These are phyloP conservation scores for Thamnidium elegans DNA, from an alignment of 192 early-diverging fungal genomes.

Conservation along the genomic window DNA sequence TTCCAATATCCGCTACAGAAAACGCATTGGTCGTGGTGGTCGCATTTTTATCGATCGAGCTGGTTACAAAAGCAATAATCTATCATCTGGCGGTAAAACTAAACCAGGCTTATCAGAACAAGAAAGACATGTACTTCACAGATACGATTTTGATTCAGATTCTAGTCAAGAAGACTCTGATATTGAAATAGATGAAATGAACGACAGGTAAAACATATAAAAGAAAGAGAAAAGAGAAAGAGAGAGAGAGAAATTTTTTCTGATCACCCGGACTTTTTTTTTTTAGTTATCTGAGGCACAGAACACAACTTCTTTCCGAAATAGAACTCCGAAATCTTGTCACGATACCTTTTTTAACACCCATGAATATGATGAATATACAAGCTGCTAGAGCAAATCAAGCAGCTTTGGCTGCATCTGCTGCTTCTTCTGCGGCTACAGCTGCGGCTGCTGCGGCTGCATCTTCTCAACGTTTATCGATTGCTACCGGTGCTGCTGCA, in stretches of 20 bases:
- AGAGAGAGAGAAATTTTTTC: not conserved
- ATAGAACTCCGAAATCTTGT: slow-evolving; percentile 29
- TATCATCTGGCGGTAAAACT: slow-evolving; percentile 4
- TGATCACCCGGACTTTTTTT: slow-evolving; percentile 1
- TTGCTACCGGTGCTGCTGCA: slow-evolving; percentile 6
- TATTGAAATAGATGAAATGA: slow-evolving; percentile 21
- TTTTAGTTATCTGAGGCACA: slow-evolving; percentile 27
- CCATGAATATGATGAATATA: slow-evolving; percentile 22
- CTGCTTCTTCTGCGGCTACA: not conserved
- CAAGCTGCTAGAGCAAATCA: slow-evolving; percentile 8
- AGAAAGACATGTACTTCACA: slow-evolving; percentile 4
- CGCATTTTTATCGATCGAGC: slow-evolving; percentile 66
- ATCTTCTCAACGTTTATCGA: slow-evolving; percentile 9
- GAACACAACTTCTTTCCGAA: slow-evolving; percentile 24
- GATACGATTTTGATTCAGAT: slow-evolving; percentile 33
- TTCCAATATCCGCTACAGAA: slow-evolving; percentile 40
- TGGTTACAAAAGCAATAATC: not conserved
- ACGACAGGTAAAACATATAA: slow-evolving; percentile 26
- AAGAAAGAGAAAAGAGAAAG: not conserved
- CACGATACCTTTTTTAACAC: slow-evolving; percentile 28
- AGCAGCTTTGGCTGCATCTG: not conserved
- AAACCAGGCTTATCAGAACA: slow-evolving; percentile 9
- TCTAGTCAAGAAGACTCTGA: slow-evolving; percentile 24
- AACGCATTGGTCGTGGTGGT: slow-evolving; percentile 73
- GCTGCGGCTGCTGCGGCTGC: slow-evolving; percentile 6